Evolutionary conservation across 1,284 basidiomycete genomes (phyloP).

Genomic region (Inonotus hispidus): DNA sequence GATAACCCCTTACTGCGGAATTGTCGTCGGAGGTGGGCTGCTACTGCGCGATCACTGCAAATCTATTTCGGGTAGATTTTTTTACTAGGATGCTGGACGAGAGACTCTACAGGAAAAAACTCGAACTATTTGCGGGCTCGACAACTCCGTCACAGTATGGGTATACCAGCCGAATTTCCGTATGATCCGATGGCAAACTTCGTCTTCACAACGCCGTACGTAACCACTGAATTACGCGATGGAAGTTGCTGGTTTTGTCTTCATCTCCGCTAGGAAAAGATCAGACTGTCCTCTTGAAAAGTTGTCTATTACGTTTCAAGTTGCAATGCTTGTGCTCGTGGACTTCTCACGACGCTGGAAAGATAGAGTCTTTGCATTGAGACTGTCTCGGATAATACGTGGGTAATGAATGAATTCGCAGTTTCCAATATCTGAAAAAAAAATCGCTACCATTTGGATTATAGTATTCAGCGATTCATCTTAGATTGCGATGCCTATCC

Average conservation of each 20-base stretch:
- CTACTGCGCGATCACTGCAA: too few relatives aligned
- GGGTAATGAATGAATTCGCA: neutral
- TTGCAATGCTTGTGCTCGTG: neutral
- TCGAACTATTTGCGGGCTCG: too few relatives aligned
- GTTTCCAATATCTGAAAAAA: neutral
- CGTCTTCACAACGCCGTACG: neutral
- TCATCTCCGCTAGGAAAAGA: neutral
- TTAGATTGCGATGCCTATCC: neutral
- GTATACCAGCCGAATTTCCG: neutral
- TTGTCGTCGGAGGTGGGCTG: too few relatives aligned
- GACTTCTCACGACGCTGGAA: constrained; percentile 1
- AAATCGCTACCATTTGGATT: neutral
- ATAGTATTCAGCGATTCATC: neutral
- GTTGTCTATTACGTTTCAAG: neutral
- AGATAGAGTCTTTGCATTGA: neutral
- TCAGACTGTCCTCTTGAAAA: neutral
- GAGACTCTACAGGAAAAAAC: too few relatives aligned
- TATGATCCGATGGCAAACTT: neutral
- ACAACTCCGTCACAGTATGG: too few relatives aligned
- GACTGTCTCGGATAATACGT: neutral
- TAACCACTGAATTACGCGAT: neutral
- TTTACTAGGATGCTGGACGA: too few relatives aligned
- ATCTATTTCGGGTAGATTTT: too few relatives aligned
- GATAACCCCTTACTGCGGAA: too few relatives aligned
- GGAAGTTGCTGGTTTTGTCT: neutral